Evolutionary conservation across 805 yeast genomes (phyloP), one percentile per base, ranked within the genome.

Genomic region (Wickerhamiella shivajii): DNA sequence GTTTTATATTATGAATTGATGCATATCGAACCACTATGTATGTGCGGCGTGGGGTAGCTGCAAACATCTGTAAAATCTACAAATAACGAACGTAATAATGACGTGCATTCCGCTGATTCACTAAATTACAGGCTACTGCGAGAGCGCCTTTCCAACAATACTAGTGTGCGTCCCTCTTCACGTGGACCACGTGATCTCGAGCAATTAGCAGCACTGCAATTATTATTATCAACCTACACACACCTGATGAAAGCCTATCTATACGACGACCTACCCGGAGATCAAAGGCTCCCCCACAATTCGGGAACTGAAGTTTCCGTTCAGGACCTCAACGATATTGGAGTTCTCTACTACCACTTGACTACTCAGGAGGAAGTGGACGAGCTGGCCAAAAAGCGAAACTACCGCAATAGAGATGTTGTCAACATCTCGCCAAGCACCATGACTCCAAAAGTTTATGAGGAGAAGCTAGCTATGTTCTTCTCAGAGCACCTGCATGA

Each of bases 401-500:
- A 65, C 18, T 87, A 90, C 61, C 75, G 70, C 53, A 84, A 84
- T 57, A 61, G 92, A 40, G 98, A 87, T 53, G 63, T 60, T 28
- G 70, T 87, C 18, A 59, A 58, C 27, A 64, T 85, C 33, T 67
- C 72, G 18, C 66, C 70, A 18, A 66, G 57, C 3, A 63, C 77
- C 0, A 71, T 83, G 50, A 69, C 71, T 0, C n/a, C n/a, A n/a
- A 75, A 70, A 34, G 74, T 69, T 0, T 69, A 78, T 47, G 63
- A 70, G 42, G 62, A 60, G 32, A 81, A 83, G 53, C 63, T 87
- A 54, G 62, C 67, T 41, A 66, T 58, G 27, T 84, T 85, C 55
- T 80, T 73, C 59, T 61, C 67, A 29, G 95, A 87, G 50, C 98
- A 87, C 55, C 63, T 83, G 34, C 98, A 87, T 52, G 97, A 87